Percentiles rank a stretch among this genome's conserved stretches.
phyloP scores from a whole-genome alignment of 345 rosid genomes.

The Arabis alpina region DNA sequence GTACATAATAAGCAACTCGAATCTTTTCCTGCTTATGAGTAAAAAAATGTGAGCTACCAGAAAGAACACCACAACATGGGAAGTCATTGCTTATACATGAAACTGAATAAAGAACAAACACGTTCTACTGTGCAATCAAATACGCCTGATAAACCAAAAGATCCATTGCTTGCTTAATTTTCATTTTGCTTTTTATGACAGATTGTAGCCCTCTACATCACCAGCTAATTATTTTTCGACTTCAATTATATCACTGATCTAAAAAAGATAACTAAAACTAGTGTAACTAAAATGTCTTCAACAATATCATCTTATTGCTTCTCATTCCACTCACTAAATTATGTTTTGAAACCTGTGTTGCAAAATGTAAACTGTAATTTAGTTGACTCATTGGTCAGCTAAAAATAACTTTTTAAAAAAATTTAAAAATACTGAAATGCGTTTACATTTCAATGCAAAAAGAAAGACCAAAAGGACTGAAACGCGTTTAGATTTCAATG shows the following conservation, averaged over 20 bases:
- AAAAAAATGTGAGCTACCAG: conserved; percentile 35
- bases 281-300: conserved; percentile 6
- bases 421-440: neutral
- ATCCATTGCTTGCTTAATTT: conserved; percentile 3
- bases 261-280: neutral
- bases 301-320: neutral
- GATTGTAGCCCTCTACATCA: conserved; percentile 6
- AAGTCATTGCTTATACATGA: conserved; percentile 15
- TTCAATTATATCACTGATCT: neutral
- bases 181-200: conserved; percentile 3
- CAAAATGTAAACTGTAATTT: neutral
- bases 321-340: conserved; percentile 6
- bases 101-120: conserved; percentile 4
- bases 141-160: neutral
- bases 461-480: no score
- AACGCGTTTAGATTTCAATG: no score
- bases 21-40: conserved; percentile 70
- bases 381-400: conserved; percentile 23
- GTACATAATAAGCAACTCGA: conserved; percentile 80
- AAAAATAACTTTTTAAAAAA: no score
- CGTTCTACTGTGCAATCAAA: conserved; percentile 11
- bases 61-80: conserved; percentile 22
- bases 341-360: neutral
- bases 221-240: conserved; percentile 6
- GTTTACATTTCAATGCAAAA: no score